Percentiles rank a stretch among this genome's conserved stretches.
These are phyloP conservation scores for Sphaerobolus stellatus DNA, from an alignment of 1,284 basidiomycete genomes.

Conservation along the genomic window DNA sequence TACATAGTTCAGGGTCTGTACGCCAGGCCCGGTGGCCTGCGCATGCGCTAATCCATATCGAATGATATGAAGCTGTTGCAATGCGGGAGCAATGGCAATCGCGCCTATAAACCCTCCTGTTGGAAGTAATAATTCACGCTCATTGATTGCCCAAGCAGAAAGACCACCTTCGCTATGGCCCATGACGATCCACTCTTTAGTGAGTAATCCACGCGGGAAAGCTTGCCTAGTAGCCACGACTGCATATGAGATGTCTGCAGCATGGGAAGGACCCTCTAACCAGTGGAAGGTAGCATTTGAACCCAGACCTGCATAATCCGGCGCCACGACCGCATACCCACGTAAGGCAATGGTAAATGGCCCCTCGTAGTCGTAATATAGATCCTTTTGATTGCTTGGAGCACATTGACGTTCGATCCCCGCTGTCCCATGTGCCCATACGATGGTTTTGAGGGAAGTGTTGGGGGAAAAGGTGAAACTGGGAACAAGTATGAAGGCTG, in stretches of 20 bases:
- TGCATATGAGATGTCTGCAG: background rate
- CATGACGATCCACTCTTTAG: conserved; percentile 7
- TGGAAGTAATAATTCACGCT: conserved; percentile 7
- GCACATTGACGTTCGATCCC: conserved; percentile 12
- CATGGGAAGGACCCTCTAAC: conserved; percentile 6
- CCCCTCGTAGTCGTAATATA: conserved; percentile 10
- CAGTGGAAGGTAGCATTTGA: conserved; percentile 12
- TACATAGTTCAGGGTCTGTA: conserved; percentile 3
- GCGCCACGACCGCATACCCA: conserved; percentile 10
- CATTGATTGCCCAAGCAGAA: conserved; percentile 8
- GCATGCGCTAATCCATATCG: conserved; percentile 1
- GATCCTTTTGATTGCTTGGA: conserved; percentile 8
- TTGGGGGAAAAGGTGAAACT: background rate
- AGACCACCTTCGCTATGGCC: conserved; percentile 11
- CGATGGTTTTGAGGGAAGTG: background rate
- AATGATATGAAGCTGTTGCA: conserved; percentile 3
- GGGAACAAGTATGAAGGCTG: conserved; percentile 8
- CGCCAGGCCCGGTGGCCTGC: background rate
- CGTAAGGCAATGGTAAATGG: conserved; percentile 11
- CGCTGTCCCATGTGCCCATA: conserved; percentile 10
- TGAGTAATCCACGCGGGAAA: conserved; percentile 1
- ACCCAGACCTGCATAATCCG: conserved; percentile 11
- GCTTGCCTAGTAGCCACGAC: background rate
- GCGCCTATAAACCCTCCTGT: conserved; percentile 9
- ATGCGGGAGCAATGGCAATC: conserved; percentile 6